Percentiles rank a stretch among this genome's conserved stretches.
These are phyloP conservation scores for Lichina pygmaea DNA, from an alignment of 495 filamentous ascomycete genomes.

Conservation along the genomic window DNA sequence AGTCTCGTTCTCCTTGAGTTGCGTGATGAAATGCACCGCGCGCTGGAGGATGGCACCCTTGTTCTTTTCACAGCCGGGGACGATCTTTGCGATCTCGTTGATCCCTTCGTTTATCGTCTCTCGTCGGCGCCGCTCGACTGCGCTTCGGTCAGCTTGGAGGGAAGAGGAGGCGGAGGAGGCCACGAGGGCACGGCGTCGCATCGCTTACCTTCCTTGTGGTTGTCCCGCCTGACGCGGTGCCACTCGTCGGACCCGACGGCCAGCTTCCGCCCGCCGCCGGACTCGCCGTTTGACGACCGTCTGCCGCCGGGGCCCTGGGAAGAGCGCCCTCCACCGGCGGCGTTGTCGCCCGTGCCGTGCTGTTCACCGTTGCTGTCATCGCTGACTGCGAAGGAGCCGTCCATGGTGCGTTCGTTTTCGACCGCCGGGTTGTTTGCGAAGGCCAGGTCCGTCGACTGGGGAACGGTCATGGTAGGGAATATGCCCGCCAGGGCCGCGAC, in stretches of 20 bases:
- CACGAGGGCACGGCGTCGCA: background rate
- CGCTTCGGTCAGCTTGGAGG: background rate
- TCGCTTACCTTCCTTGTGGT: conserved; percentile 85
- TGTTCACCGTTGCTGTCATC: conserved; percentile 11
- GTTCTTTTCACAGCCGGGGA: conserved; percentile 96
- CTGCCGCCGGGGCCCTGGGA: conserved; percentile 14
- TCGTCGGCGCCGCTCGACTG: conserved; percentile 87
- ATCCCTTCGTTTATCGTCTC: conserved; percentile 99
- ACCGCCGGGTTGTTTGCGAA: conserved; percentile 22
- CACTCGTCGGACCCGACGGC: conserved; percentile 89
- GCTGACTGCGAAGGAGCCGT: conserved; percentile 14
- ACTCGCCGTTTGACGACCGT: conserved; percentile 10
- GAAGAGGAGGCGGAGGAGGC: background rate
- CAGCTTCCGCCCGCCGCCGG: conserved; percentile 30
- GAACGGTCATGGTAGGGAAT: conserved; percentile 41
- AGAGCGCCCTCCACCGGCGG: conserved; percentile 21
- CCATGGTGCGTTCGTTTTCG: conserved; percentile 13
- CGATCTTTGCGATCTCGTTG: conserved; percentile 91
- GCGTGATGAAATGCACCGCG: conserved; percentile 77
- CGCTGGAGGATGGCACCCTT: conserved; percentile 91
- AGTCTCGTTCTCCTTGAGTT: conserved; percentile 81
- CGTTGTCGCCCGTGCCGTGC: conserved; percentile 7
- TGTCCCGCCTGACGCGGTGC: conserved; percentile 93
- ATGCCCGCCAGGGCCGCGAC: conserved; percentile 42
- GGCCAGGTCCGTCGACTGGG: conserved; percentile 40